These are phyloP conservation scores for Yarrowia sp. DNA, from an alignment of 805 yeast species.

Conservation along the genomic window DNA sequence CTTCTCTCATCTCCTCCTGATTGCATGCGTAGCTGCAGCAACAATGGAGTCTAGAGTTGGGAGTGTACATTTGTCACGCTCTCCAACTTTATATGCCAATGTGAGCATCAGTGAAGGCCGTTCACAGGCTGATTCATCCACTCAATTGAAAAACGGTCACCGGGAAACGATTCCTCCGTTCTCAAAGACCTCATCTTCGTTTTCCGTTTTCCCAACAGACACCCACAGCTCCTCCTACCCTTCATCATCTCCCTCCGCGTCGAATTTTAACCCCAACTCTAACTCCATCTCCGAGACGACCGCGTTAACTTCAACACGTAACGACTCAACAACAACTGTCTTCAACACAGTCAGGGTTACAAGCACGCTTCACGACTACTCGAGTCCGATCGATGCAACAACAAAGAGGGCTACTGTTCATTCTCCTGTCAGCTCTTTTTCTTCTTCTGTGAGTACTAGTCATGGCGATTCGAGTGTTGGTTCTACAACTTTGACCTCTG, in stretches of 20 bases:
- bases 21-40: background rate
- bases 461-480: no score
- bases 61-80: background rate
- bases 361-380: background rate
- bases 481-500: no score
- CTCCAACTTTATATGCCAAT: background rate
- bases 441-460: conserved; percentile 7
- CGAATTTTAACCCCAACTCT: background rate
- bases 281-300: background rate
- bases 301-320: background rate
- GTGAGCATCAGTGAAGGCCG: background rate
- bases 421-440: background rate
- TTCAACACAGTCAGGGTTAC: background rate
- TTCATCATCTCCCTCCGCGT: background rate
- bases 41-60: background rate
- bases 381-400: no score
- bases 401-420: background rate
- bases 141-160: background rate
- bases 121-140: no score
- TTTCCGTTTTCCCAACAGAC: background rate
- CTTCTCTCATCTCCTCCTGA: background rate
- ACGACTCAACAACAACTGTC: background rate
- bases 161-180: background rate
- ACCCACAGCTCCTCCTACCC: background rate
- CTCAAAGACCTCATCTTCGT: background rate